Evolutionary conservation across 1,139 yeast genomes (phyloP).

Genomic region (Lodderomyces metapsilosis): DNA sequence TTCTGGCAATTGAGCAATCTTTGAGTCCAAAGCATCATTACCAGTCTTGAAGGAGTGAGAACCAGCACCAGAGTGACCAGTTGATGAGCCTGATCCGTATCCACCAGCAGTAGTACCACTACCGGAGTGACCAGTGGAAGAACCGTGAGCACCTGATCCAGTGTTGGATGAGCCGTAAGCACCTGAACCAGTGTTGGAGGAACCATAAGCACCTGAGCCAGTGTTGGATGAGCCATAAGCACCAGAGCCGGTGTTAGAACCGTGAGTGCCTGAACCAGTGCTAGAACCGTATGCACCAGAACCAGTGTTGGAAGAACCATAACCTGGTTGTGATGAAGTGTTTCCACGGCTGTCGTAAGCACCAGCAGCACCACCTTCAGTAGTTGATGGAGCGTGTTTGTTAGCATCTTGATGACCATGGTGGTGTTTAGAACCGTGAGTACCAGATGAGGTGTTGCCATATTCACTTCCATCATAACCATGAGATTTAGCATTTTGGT

Average conservation of each 20-base stretch:
- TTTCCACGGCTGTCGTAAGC: constrained; percentile 4
- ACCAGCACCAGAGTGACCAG: constrained; percentile 5
- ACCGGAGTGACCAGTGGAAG: constrained; percentile 6
- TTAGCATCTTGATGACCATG: constrained; percentile 7
- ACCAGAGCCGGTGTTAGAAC: not conserved
- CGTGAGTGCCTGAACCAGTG: not conserved
- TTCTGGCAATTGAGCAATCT: constrained; percentile 31
- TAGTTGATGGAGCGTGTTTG: constrained; percentile 6
- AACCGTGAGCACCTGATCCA: not conserved
- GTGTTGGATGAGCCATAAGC: not conserved
- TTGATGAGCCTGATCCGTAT: constrained; percentile 7
- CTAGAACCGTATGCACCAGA: constrained; percentile 1
- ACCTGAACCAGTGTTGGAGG: constrained; percentile 5
- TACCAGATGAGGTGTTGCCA: not conserved
- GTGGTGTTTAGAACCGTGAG: not conserved
- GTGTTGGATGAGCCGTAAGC: not conserved
- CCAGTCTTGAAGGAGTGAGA: constrained; percentile 26
- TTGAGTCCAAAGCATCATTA: constrained; percentile 28
- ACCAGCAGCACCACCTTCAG: constrained; percentile 6
- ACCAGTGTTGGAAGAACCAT: not conserved
- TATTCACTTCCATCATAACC: constrained; percentile 3
- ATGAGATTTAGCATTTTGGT: constrained; percentile 6
- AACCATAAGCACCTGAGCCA: not conserved
- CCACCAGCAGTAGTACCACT: constrained; percentile 6
- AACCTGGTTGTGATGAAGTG: constrained; percentile 1